Conservation (phyloP, 1,139 yeast species). For the Kodamaea ohmeri region DNA sequence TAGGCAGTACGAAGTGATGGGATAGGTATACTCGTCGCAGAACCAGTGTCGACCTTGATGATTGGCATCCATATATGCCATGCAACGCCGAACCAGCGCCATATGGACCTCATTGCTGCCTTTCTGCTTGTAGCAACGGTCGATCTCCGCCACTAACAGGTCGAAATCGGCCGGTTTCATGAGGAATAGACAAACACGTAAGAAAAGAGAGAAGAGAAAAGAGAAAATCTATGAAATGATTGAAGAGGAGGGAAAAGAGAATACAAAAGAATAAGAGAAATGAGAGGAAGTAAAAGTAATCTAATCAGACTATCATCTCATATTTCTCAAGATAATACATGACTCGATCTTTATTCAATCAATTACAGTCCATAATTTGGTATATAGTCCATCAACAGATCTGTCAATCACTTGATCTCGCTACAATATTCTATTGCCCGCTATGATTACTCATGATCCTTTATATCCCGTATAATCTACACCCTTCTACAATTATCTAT, state of each 20-base stretch:
- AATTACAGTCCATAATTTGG: no score
- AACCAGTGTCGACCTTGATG: conserved; percentile 45
- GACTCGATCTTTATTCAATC: neutral
- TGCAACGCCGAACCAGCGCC: conserved; percentile 25
- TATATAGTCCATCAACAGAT: no score
- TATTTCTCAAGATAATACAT: no score
- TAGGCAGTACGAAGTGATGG: conserved; percentile 51
- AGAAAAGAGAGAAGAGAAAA: neutral
- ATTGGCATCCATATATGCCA: conserved; percentile 24
- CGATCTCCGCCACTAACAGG: conserved; percentile 22
- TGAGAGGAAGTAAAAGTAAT: neutral
- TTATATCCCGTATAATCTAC: neutral
- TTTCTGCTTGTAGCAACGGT: conserved; percentile 23
- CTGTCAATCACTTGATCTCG: no score
- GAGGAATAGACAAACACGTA: no score
- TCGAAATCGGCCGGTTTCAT: conserved; percentile 28
- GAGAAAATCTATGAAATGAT: neutral
- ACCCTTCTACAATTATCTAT: neutral
- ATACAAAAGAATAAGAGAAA: neutral
- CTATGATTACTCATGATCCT: neutral
- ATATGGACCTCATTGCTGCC: conserved; percentile 29
- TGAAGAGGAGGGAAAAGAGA: neutral
- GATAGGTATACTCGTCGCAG: conserved; percentile 50
- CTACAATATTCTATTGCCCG: neutral
- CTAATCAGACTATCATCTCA: no score